phyloP scores from a whole-genome alignment of 2,329 filamentous ascomycete species.

The Arthrocladium fulminans region DNA sequence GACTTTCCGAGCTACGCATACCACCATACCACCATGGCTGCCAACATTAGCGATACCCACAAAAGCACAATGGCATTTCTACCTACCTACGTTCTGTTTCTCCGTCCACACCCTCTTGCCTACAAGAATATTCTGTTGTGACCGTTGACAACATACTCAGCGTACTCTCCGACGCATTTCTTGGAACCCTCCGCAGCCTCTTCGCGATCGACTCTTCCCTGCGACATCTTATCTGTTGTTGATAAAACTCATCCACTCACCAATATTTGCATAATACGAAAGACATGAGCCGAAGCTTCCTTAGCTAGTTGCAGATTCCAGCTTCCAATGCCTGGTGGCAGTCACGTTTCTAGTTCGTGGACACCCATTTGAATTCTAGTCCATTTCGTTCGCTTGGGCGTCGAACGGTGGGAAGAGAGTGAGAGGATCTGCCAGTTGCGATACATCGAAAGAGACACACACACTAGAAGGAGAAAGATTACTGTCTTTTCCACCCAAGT shows the following conservation, averaged over 20 bases:
- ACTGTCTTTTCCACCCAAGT: not conserved
- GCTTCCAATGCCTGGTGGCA: not conserved
- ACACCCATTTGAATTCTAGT: not conserved
- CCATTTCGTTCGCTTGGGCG: not conserved
- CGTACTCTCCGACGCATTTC: no score
- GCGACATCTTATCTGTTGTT: not conserved
- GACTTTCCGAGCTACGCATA: not conserved
- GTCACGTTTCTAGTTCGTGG: not conserved
- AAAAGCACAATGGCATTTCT: conserved; percentile 2
- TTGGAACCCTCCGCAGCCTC: no score
- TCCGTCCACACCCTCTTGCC: no score
- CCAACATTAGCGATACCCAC: conserved; percentile 3
- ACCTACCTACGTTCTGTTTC: no score
- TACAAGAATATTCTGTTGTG: no score
- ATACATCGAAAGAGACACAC: not conserved
- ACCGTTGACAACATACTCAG: no score
- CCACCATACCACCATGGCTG: not conserved
- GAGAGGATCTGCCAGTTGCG: not conserved
- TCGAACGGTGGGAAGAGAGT: not conserved
- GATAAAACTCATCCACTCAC: not conserved
- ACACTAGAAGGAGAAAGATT: not conserved
- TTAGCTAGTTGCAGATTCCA: not conserved
- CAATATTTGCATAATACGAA: not conserved
- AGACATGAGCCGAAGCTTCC: not conserved
- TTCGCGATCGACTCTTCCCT: not conserved